Evolutionary conservation across 2,329 filamentous ascomycete species (phyloP).

Genomic region (Cadophora sp.): DNA sequence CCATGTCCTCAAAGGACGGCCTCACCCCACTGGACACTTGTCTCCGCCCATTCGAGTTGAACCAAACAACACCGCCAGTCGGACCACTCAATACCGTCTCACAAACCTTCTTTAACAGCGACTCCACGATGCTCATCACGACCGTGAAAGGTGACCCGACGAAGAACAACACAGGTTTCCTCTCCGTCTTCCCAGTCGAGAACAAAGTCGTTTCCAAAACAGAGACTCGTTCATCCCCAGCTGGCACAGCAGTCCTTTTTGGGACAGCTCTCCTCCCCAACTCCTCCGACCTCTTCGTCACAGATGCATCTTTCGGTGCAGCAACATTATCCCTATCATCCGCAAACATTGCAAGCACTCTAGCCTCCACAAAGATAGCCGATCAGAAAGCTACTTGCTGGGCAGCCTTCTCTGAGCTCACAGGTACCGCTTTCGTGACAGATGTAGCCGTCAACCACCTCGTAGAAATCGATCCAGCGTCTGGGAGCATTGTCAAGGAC

Average conservation of each 20-base stretch:
- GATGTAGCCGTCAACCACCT: constrained; percentile 60
- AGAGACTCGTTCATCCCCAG: constrained; percentile 52
- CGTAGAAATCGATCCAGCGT: constrained; percentile 60
- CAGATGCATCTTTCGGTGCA: constrained; percentile 65
- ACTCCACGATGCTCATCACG: constrained; percentile 58
- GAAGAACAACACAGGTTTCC: constrained; percentile 61
- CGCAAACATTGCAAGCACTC: not conserved
- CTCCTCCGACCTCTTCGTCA: constrained; percentile 54
- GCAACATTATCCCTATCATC: constrained; percentile 55
- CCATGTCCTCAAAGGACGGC: constrained; percentile 48
- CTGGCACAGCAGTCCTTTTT: constrained; percentile 64
- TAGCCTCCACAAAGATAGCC: constrained; percentile 50
- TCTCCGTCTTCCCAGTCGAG: constrained; percentile 57
- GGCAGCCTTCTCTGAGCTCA: constrained; percentile 56
- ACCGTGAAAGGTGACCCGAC: constrained; percentile 67
- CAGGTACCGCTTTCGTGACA: constrained; percentile 62
- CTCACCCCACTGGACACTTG: constrained; percentile 51
- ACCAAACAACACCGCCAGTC: constrained; percentile 62
- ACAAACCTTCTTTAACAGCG: constrained; percentile 64
- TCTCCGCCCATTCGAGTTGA: constrained; percentile 55
- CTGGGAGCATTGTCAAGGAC: constrained; percentile 54
- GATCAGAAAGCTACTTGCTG: constrained; percentile 67
- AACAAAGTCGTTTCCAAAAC: constrained; percentile 36
- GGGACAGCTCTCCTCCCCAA: constrained; percentile 56
- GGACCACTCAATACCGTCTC: constrained; percentile 66